phyloP scores from a whole-genome alignment of 495 filamentous ascomycete species.

The Talaromyces adpressus region DNA sequence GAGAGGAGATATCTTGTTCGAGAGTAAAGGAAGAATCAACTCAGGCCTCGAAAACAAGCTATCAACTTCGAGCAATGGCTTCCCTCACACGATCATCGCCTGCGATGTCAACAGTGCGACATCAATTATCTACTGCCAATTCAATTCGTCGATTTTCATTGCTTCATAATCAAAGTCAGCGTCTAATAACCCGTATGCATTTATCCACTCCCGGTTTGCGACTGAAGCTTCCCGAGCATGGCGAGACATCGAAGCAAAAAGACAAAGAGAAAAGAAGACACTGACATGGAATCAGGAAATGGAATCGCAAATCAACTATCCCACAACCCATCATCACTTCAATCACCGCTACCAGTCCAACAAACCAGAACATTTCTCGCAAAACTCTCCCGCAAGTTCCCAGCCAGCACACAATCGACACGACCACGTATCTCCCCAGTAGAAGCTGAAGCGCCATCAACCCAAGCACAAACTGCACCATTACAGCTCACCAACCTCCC shows the following conservation, averaged over 20 bases:
- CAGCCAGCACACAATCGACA: slow-evolving; percentile 18
- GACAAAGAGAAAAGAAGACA: background rate
- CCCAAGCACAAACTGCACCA: slow-evolving; percentile 5
- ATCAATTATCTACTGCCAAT: slow-evolving; percentile 1
- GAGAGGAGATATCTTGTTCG: background rate
- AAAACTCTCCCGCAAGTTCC: slow-evolving; percentile 32
- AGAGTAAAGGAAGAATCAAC: background rate
- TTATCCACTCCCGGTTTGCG: background rate
- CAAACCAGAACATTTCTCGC: slow-evolving; percentile 37
- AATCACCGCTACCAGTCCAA: slow-evolving; percentile 12
- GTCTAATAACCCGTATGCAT: background rate
- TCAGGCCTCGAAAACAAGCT: background rate
- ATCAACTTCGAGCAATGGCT: background rate
- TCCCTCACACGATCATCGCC: slow-evolving; percentile 1
- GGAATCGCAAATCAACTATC: slow-evolving; percentile 6
- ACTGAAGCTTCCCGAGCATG: too few relatives aligned
- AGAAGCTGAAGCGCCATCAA: slow-evolving; percentile 15
- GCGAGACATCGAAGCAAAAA: background rate
- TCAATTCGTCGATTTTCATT: background rate
- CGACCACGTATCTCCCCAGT: slow-evolving; percentile 17
- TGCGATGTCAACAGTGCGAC: background rate
- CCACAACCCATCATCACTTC: slow-evolving; percentile 9
- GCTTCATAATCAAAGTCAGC: background rate
- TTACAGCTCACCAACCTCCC: slow-evolving; percentile 39
- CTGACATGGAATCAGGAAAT: slow-evolving; percentile 2